A percentile compares a stretch with the other conserved stretches of the same genome.
Evolutionary conservation across 192 early-diverging fungal species (phyloP).

Genomic region (Coemansia sp.): DNA sequence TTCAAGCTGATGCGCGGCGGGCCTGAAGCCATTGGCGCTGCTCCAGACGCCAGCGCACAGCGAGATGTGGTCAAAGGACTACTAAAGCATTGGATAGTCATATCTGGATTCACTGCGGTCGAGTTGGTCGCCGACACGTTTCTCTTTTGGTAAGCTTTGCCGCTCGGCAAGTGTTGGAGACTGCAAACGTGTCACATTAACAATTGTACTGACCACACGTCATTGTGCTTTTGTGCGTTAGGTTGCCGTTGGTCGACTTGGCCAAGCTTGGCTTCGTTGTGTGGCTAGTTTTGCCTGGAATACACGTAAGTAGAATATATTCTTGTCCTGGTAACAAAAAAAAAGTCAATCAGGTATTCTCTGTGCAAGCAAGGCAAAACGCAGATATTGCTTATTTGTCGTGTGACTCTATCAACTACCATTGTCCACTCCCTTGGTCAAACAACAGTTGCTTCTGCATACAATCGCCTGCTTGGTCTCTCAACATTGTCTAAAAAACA

Average conservation of each 20-base stretch:
- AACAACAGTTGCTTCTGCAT: slow-evolving; percentile 2
- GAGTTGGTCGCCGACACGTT: slow-evolving; percentile 52
- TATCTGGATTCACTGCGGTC: slow-evolving; percentile 47
- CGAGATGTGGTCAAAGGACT: slow-evolving; percentile 46
- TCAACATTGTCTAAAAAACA: neutral
- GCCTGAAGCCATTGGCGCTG: slow-evolving; percentile 33
- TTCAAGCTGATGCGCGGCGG: slow-evolving; percentile 50
- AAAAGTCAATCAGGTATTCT: no score
- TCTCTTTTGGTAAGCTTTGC: slow-evolving; percentile 50
- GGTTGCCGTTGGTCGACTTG: slow-evolving; percentile 50
- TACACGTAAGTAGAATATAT: slow-evolving; percentile 34
- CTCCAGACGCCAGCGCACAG: slow-evolving; percentile 1
- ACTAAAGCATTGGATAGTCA: slow-evolving; percentile 55
- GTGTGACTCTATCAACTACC: neutral
- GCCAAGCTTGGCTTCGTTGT: slow-evolving; percentile 46
- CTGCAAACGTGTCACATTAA: neutral
- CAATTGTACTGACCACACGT: neutral
- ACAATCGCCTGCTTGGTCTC: neutral
- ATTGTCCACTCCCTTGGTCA: neutral
- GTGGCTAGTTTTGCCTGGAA: slow-evolving; percentile 53
- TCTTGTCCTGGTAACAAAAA: no score
- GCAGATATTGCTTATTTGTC: slow-evolving; percentile 8
- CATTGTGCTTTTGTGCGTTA: slow-evolving; percentile 11
- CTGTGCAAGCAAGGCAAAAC: neutral
- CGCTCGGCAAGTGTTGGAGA: neutral